phyloP scores from a whole-genome alignment of 2,329 filamentous ascomycete species.

The Colletotrichum simmondsii region DNA sequence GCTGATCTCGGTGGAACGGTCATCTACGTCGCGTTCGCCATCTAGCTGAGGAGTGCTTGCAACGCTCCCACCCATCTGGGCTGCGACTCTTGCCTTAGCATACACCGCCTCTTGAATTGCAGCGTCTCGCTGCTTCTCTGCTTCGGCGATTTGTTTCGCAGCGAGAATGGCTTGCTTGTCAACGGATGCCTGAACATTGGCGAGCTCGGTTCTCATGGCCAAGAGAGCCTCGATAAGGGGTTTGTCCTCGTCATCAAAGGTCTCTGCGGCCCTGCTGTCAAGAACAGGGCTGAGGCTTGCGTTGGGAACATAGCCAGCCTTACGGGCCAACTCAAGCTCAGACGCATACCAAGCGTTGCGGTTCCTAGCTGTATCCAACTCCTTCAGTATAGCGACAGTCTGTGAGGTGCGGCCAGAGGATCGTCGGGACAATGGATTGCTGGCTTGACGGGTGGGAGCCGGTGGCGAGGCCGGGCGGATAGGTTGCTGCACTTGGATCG shows the following conservation, averaged over 20 bases:
- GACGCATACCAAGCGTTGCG: constrained; percentile 98
- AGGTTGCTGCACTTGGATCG: constrained; percentile 46
- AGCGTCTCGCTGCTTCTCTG: constrained; percentile 92
- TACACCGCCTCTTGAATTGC: constrained; percentile 97
- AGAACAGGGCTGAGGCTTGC: constrained; percentile 76
- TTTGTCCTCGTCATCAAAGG: constrained; percentile 91
- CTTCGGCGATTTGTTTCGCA: constrained; percentile 89
- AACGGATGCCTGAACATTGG: constrained; percentile 89
- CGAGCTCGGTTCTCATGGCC: constrained; percentile 88
- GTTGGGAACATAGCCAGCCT: constrained; percentile 85
- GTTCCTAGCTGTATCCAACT: constrained; percentile 85
- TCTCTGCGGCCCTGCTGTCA: constrained; percentile 80
- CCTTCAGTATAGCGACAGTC: constrained; percentile 82
- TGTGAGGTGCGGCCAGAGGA: constrained; percentile 71
- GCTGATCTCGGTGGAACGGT: constrained; percentile 79
- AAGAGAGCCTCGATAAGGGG: constrained; percentile 92
- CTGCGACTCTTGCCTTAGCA: constrained; percentile 91
- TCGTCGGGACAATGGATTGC: constrained; percentile 69
- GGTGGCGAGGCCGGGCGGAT: constrained; percentile 67
- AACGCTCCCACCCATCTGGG: constrained; percentile 74
- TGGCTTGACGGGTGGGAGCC: constrained; percentile 65
- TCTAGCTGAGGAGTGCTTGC: constrained; percentile 69
- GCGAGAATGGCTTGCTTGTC: constrained; percentile 88
- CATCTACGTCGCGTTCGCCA: constrained; percentile 68
- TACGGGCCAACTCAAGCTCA: constrained; percentile 90